These are phyloP conservation scores for Ophiostoma ulmi DNA, from an alignment of 2,329 filamentous ascomycete genomes.

Conservation along the genomic window DNA sequence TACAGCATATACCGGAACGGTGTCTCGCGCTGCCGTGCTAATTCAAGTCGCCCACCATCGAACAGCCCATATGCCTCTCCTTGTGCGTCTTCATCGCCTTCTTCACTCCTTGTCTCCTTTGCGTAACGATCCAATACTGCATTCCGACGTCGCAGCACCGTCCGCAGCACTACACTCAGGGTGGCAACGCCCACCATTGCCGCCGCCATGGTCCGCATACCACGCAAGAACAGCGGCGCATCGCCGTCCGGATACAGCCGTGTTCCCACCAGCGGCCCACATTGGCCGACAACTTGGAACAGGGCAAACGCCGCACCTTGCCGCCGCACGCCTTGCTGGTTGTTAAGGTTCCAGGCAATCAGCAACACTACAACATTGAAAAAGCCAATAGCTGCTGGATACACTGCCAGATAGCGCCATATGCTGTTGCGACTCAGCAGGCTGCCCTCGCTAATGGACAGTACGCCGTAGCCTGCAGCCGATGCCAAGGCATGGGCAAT, in stretches of 20 bases:
- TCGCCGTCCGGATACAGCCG: slow-evolving; percentile 58
- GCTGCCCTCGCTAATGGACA: slow-evolving; percentile 51
- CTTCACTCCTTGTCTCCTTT: slow-evolving; percentile 25
- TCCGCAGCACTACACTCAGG: slow-evolving; percentile 50
- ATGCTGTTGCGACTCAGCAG: slow-evolving; percentile 36
- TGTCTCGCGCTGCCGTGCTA: not conserved
- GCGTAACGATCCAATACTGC: slow-evolving; percentile 38
- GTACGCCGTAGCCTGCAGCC: slow-evolving; percentile 50
- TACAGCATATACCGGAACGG: slow-evolving; percentile 23
- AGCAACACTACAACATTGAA: slow-evolving; percentile 79
- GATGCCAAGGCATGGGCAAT: slow-evolving; percentile 66
- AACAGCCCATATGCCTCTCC: slow-evolving; percentile 19
- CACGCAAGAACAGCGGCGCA: slow-evolving; percentile 56
- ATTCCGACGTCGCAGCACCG: slow-evolving; percentile 51
- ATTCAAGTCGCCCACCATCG: not conserved
- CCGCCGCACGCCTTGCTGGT: slow-evolving; percentile 63
- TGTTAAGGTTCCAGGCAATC: slow-evolving; percentile 86
- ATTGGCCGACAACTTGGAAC: slow-evolving; percentile 75
- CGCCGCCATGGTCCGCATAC: slow-evolving; percentile 58
- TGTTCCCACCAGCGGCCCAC: slow-evolving; percentile 66
- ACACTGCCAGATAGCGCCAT: slow-evolving; percentile 68
- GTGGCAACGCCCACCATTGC: slow-evolving; percentile 59
- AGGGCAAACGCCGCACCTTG: slow-evolving; percentile 69
- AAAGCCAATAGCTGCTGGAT: slow-evolving; percentile 73
- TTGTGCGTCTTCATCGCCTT: slow-evolving; percentile 13